Conservation (phyloP, 345 rosid species). For the Brassica cretica region DNA sequence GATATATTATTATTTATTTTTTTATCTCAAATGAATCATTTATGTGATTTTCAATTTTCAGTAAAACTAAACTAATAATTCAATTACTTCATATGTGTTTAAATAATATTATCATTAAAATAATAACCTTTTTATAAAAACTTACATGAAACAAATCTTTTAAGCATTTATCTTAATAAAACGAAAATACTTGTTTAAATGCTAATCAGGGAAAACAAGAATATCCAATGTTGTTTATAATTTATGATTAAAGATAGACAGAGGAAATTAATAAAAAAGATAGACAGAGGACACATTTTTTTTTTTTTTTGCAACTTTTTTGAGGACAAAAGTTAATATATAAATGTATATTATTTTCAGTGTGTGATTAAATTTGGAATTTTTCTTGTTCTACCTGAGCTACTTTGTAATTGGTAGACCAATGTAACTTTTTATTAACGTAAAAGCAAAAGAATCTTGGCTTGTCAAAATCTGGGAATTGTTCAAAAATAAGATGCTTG, state of each 20-base stretch:
- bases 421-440: too few relatives aligned
- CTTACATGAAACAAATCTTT: neutral
- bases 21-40: neutral
- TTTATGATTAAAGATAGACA: neutral
- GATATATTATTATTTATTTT: neutral
- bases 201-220: neutral
- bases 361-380: neutral
- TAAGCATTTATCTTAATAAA: neutral
- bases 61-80: neutral
- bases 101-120: too few relatives aligned
- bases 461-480: neutral
- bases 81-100: too few relatives aligned
- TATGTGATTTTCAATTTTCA: neutral
- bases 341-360: neutral
- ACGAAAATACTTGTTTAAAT: neutral
- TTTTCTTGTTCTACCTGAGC: neutral
- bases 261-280: too few relatives aligned
- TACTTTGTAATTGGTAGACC: neutral
- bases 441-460: neutral
- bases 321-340: neutral
- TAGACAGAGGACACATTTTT: too few relatives aligned
- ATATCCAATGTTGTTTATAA: neutral
- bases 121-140: neutral
- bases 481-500: neutral
- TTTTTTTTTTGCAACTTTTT: too few relatives aligned